phyloP scores from a whole-genome alignment of 768 basidiomycete species.

The Lanmaoa rubissima region DNA sequence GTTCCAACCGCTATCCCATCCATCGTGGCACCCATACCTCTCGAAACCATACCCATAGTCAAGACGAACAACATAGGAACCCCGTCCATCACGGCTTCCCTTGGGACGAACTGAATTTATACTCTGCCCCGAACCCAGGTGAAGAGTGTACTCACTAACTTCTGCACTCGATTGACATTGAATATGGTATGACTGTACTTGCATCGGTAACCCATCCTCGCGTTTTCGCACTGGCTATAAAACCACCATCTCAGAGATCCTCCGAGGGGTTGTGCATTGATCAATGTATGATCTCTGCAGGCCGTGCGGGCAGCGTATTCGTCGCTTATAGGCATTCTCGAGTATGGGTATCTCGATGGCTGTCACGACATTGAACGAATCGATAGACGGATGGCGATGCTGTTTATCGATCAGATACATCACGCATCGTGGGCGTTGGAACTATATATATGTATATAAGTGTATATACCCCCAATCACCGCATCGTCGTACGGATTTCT shows the following conservation, averaged over 20 bases:
- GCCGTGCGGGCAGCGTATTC: conserved; percentile 20
- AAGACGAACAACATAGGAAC: conserved; percentile 7
- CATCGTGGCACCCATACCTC: conserved; percentile 13
- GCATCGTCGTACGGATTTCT: not conserved
- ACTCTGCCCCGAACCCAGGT: not conserved
- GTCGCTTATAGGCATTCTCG: conserved; percentile 16
- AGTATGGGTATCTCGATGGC: not conserved
- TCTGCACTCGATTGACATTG: conserved; percentile 14
- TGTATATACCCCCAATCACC: not conserved
- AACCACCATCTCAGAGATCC: not conserved
- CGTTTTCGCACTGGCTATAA: conserved; percentile 9
- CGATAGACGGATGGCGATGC: not conserved
- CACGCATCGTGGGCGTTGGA: not conserved
- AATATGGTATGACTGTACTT: conserved; percentile 22
- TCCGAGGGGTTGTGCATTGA: conserved; percentile 10
- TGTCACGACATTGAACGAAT: not conserved
- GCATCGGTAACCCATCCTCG: conserved; percentile 1
- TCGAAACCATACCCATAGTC: conserved; percentile 16
- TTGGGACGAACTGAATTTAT: not conserved
- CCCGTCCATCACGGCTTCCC: conserved; percentile 5
- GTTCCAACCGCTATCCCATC: conserved; percentile 10
- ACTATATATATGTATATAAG: not conserved
- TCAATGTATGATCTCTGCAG: conserved; percentile 13
- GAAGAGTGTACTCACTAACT: conserved; percentile 2
- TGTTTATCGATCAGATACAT: not conserved